phyloP scores from a whole-genome alignment of 2,329 filamentous ascomycete species.

The Volutella citrinella region DNA sequence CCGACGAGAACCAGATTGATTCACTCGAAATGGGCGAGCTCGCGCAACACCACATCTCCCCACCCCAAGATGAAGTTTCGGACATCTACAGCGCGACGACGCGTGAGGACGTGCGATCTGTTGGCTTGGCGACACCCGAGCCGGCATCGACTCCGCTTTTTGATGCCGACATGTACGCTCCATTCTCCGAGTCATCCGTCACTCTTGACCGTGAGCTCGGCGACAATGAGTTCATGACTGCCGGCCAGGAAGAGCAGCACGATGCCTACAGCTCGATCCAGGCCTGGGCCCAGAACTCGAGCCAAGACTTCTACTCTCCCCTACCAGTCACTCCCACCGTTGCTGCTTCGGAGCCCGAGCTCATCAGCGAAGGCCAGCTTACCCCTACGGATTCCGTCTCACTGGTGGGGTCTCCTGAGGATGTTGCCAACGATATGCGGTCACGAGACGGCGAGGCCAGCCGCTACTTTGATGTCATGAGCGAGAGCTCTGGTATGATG shows the following conservation, averaged over 20 bases:
- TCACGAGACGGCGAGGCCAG: constrained; percentile 37
- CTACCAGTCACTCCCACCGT: constrained; percentile 50
- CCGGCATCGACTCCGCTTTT: constrained; percentile 15
- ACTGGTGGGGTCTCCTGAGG: constrained; percentile 49
- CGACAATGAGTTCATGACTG: constrained; percentile 51
- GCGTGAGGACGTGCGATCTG: constrained; percentile 27
- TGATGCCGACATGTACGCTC: constrained; percentile 1
- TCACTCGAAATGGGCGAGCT: constrained; percentile 41
- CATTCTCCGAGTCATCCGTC: constrained; percentile 19
- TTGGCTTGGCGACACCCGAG: constrained; percentile 23
- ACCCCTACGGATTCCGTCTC: constrained; percentile 60
- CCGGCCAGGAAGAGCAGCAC: constrained; percentile 43
- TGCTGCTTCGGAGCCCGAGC: constrained; percentile 49
- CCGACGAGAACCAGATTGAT: constrained; percentile 54
- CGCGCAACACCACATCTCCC: constrained; percentile 41
- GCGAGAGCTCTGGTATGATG: constrained; percentile 55
- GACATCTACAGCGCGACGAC: constrained; percentile 59
- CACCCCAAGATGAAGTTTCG: constrained; percentile 47
- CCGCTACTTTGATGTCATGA: constrained; percentile 53
- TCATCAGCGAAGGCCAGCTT: constrained; percentile 50
- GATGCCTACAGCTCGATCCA: constrained; percentile 60
- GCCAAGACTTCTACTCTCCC: constrained; percentile 58
- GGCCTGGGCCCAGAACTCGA: constrained; percentile 59
- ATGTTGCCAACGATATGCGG: constrained; percentile 41
- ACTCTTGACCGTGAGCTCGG: constrained; percentile 35